Evolutionary conservation across 495 filamentous ascomycete species (phyloP), one percentile per base, ranked within the genome.

Genomic region (Talaromyces thailandensis): DNA sequence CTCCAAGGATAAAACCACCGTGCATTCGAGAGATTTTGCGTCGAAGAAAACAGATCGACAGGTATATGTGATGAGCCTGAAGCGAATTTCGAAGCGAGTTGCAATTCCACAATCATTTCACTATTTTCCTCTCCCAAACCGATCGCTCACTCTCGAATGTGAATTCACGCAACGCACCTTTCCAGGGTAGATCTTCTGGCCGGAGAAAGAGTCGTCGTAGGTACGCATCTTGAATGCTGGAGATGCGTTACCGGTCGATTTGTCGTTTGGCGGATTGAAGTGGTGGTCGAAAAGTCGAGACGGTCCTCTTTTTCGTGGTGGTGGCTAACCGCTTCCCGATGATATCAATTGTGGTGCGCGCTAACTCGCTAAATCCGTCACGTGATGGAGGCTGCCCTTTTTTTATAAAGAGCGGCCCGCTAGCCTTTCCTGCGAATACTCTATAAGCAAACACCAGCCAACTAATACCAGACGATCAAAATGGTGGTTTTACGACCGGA

Each of bases 151-250:
- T 40, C 16, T 18, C 32, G 16, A 6, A 40, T 26, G 29, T n/a
- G 8, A 12, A 40, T n/a, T n/a, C 21, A 23, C 7, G 28, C n/a
- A 58, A 79, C 87, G 80, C 88, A 97, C 93, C 92, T 96, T 97
- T 79, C 93, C 93, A 73, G 93, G 93, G 86, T 96, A 97, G 82
- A 97, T 96, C 86, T 89, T 93, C 85, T 92, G 87, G 77, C 93
- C 93, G 82, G 88, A 91, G 88, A 97, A 97, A 73, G 88, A 86
- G 81, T 97, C 93, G 84, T 96, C 92, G 92, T 96, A 97, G 80
- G 91, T 96, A 84, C 91, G 88, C 91, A 96, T 96, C 76, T 80
- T 91, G 87, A 82, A 81, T 82, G 82, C 75, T 65, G 70, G 67
- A 65, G 76, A 80, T 80, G 77, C 76, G 76, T 73, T 71, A 73